Evolutionary conservation across 2,329 filamentous ascomycete species (phyloP).

Genomic region (Setomelanomma holmii): DNA sequence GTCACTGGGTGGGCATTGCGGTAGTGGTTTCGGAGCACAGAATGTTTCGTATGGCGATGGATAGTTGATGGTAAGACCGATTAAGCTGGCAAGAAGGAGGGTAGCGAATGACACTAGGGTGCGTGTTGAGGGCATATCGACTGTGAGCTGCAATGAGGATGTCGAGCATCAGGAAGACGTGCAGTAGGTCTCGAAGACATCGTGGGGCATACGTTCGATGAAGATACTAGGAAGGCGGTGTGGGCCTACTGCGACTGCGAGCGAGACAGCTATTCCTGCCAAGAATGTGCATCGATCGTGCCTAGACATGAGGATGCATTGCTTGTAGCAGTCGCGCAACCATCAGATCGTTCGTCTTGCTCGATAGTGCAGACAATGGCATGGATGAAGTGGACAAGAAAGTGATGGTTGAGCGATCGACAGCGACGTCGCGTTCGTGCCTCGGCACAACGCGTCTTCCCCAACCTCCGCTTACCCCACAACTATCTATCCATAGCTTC

Average conservation of each 20-base stretch:
- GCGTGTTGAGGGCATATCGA: conserved; percentile 7
- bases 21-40: conserved; percentile 6
- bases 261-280: conserved; percentile 4
- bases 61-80: neutral
- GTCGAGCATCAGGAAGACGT: neutral
- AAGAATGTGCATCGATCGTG: conserved; percentile 2
- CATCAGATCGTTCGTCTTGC: neutral
- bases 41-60: conserved; percentile 4
- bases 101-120: conserved; percentile 1
- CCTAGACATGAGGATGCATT: neutral
- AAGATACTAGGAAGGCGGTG: conserved; percentile 3
- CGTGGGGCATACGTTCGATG: conserved; percentile 5
- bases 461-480: conserved; percentile 2
- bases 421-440: neutral
- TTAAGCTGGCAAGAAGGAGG: conserved; percentile 9
- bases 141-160: neutral
- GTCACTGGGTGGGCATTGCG: neutral
- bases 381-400: neutral
- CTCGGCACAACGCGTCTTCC: conserved; percentile 4
- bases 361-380: too few relatives aligned
- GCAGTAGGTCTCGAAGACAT: neutral
- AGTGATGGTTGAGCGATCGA: neutral
- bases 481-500: neutral
- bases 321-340: neutral
- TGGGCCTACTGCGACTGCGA: conserved; percentile 3